Evolutionary conservation across 1,139 yeast species (phyloP), one percentile per base, ranked within the genome.

Genomic region (Debaryomycetaceae sp.): DNA sequence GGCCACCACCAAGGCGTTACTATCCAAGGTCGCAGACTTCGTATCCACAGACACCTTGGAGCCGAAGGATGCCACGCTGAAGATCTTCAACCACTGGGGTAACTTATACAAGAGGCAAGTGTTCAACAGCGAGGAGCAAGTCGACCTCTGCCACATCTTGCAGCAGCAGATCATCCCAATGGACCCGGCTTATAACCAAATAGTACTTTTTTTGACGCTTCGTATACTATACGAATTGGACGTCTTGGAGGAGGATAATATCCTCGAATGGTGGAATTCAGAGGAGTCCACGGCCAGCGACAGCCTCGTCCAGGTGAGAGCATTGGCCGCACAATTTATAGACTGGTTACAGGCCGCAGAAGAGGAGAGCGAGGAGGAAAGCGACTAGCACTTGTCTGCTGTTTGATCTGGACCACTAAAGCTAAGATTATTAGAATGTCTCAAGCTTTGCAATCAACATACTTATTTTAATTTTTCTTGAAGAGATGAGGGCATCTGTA

Each of bases 271-370:
- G 99, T 91, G 96, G 96, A 73, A 75, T 38, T 61, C 68, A 35
- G 60, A 63, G 6, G 66, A 65, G 20, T 66, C 76, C 8, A 62
- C 63, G n/a, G 75, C 68, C 6, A 67, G 76, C 33, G 73, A 70
- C 20, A 72, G 69, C 33, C 67, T 75, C 48, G 59, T 55, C 5
- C 66, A 68, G 27, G 83, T 84, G 14, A 78, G 87, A 50, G 69
- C 63, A 38, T 72, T 83, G 51, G 79, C 88, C 4, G 77, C 69
- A 11, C 84, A 83, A 62, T 91, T 91, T 81, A 76, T 93, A 14
- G 87, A 84, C 22, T 90, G 97, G 97, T 76, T 93, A 46, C 76
- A 79, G 57, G 87, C 82, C 42, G 97, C 97, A 1, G 97, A 89
- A 58, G 95, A 87, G 61, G 75, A 68, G 22, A 56, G 62, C 37